phyloP scores from a whole-genome alignment of 2,329 filamentous ascomycete genomes.

The Arthroderma sp. region DNA sequence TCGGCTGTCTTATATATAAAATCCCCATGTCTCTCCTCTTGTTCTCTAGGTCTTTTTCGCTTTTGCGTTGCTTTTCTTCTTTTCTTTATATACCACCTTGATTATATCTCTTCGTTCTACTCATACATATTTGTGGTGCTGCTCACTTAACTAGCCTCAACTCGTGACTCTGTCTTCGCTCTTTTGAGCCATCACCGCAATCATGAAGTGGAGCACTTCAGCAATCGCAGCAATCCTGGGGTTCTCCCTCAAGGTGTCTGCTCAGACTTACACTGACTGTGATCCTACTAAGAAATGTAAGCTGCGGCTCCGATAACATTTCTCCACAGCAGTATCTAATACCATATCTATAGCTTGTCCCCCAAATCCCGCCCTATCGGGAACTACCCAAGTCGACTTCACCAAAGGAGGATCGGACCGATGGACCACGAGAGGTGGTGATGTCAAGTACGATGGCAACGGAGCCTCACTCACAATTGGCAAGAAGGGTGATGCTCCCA shows the following conservation, averaged over 20 bases:
- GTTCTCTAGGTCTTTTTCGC: too few relatives aligned
- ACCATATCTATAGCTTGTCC: slow-evolving; percentile 44
- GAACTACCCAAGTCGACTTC: slow-evolving; percentile 75
- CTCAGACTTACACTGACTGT: slow-evolving; percentile 34
- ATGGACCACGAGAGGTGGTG: slow-evolving; percentile 57
- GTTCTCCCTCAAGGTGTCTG: slow-evolving; percentile 18
- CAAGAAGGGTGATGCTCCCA: slow-evolving; percentile 67
- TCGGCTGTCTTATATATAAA: too few relatives aligned
- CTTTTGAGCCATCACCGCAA: slow-evolving; percentile 5
- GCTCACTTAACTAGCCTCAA: too few relatives aligned
- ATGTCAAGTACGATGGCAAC: slow-evolving; percentile 58
- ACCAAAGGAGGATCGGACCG: slow-evolving; percentile 62
- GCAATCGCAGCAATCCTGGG: slow-evolving; percentile 17
- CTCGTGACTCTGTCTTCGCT: background rate
- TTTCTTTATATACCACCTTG: too few relatives aligned
- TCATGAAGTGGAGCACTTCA: slow-evolving; percentile 22
- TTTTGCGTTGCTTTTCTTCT: too few relatives aligned
- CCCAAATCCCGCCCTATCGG: slow-evolving; percentile 66
- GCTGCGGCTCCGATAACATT: slow-evolving; percentile 7
- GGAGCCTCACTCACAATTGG: slow-evolving; percentile 73
- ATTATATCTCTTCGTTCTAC: too few relatives aligned
- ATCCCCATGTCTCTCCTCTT: too few relatives aligned
- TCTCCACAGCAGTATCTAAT: background rate
- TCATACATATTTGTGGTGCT: too few relatives aligned
- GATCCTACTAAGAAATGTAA: slow-evolving; percentile 29